Conservation (phyloP, 306 rosid genomes). For the Prosopis cineraria region DNA sequence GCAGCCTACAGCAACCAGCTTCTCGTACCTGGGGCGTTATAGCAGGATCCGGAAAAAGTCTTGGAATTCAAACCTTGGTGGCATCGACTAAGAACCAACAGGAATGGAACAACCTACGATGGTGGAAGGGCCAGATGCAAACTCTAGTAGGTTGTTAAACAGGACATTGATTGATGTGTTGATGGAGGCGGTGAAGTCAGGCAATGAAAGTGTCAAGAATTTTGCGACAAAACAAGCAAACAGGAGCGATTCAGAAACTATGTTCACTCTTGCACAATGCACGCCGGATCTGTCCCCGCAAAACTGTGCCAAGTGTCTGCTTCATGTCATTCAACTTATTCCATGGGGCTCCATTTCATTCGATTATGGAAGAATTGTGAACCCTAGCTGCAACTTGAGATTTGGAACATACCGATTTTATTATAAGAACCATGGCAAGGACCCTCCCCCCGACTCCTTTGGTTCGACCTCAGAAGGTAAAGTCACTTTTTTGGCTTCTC, state of each 20-base stretch:
- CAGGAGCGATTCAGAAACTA: neutral
- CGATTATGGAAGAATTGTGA: neutral
- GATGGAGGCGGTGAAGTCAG: neutral
- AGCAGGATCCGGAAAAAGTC: no score
- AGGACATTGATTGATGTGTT: neutral
- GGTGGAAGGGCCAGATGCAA: no score
- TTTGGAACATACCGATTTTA: neutral
- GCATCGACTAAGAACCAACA: no score
- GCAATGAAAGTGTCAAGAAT: neutral
- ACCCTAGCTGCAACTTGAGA: neutral
- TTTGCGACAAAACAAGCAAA: neutral
- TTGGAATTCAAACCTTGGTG: no score
- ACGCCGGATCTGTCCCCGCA: neutral
- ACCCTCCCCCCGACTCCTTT: neutral
- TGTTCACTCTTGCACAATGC: neutral
- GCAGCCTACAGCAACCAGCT: rapidly evolving
- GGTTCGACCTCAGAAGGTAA: neutral
- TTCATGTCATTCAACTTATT: neutral
- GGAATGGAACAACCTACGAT: no score
- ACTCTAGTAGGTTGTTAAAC: neutral
- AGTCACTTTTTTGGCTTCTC: no score
- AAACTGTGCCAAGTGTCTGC: neutral
- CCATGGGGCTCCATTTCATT: rapidly evolving
- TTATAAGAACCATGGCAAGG: neutral
- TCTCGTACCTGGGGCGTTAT: neutral